phyloP scores from a whole-genome alignment of 2,329 filamentous ascomycete species.

The Fusarium sp. region DNA sequence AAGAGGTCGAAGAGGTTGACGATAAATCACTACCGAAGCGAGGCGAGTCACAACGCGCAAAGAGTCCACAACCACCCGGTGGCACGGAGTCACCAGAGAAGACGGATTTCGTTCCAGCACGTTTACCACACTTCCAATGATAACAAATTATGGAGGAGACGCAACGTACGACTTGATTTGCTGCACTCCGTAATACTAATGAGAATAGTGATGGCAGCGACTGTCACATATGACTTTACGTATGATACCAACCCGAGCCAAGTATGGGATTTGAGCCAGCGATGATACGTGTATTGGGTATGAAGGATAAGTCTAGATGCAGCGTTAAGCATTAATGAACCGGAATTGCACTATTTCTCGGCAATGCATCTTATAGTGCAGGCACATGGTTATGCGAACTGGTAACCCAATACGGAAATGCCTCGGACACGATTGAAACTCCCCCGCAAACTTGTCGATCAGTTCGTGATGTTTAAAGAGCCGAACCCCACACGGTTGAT shows the following conservation, averaged over 20 bases:
- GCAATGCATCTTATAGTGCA: not conserved
- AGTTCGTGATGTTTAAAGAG: slow-evolving; percentile 35
- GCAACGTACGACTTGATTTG: slow-evolving; percentile 8
- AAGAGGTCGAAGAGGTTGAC: slow-evolving; percentile 14
- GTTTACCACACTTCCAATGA: slow-evolving; percentile 68
- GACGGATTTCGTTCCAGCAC: slow-evolving; percentile 67
- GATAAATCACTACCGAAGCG: slow-evolving; percentile 10
- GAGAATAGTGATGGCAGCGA: slow-evolving; percentile 23
- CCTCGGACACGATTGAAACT: slow-evolving; percentile 48
- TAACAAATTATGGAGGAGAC: not conserved
- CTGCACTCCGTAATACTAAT: slow-evolving; percentile 35
- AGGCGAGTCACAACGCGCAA: slow-evolving; percentile 44
- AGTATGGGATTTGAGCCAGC: slow-evolving; percentile 23
- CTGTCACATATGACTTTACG: slow-evolving; percentile 33
- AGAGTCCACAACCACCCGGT: slow-evolving; percentile 17
- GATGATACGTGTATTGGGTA: slow-evolving; percentile 12
- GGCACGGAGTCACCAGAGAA: slow-evolving; percentile 32
- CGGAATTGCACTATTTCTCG: not conserved
- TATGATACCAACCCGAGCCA: slow-evolving; percentile 47
- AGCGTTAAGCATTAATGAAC: slow-evolving; percentile 15
- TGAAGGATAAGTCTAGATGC: slow-evolving; percentile 16
- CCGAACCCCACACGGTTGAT: slow-evolving; percentile 26
- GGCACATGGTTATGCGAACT: slow-evolving; percentile 41
- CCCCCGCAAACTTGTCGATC: slow-evolving; percentile 50
- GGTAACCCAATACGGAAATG: slow-evolving; percentile 53